A percentile compares a stretch with the other conserved stretches of the same genome.
Evolutionary conservation across 768 basidiomycete genomes (phyloP).

Genomic region (Podaxis carcinomalis): DNA sequence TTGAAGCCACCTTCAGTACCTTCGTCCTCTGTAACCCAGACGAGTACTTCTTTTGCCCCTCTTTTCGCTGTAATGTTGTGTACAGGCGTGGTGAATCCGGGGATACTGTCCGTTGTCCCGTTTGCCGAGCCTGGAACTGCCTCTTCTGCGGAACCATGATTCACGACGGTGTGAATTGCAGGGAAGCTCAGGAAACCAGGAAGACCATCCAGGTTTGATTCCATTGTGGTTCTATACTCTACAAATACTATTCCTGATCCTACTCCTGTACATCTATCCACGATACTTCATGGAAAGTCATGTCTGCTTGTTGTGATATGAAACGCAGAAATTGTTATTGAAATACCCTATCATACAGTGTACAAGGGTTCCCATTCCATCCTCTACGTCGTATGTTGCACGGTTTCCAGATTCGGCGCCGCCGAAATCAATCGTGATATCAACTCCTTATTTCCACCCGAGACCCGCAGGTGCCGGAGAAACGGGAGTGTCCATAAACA

Average conservation of each 20-base stretch:
- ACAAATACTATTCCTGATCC: not conserved
- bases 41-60: conserved; percentile 52
- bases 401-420: not conserved
- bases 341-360: not conserved
- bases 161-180: conserved; percentile 23
- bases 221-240: not conserved
- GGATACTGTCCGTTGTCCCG: conserved; percentile 22
- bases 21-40: conserved; percentile 35
- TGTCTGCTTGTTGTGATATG: no score
- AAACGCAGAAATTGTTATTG: not conserved
- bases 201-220: not conserved
- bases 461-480: conserved; percentile 8
- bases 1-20: conserved; percentile 37
- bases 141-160: conserved; percentile 23
- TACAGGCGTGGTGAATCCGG: conserved; percentile 29
- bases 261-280: not conserved
- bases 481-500: conserved; percentile 4
- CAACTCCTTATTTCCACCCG: conserved; percentile 9
- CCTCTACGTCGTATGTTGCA: not conserved
- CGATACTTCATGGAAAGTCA: not conserved
- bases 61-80: conserved; percentile 43
- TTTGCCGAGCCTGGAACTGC: conserved; percentile 23
- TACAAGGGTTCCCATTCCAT: not conserved
- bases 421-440: not conserved
- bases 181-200: conserved; percentile 7